Evolutionary conservation across 192 early-diverging fungal genomes (phyloP), one percentile per base, ranked within the genome.

Genomic region (Linnemannia exigua): DNA sequence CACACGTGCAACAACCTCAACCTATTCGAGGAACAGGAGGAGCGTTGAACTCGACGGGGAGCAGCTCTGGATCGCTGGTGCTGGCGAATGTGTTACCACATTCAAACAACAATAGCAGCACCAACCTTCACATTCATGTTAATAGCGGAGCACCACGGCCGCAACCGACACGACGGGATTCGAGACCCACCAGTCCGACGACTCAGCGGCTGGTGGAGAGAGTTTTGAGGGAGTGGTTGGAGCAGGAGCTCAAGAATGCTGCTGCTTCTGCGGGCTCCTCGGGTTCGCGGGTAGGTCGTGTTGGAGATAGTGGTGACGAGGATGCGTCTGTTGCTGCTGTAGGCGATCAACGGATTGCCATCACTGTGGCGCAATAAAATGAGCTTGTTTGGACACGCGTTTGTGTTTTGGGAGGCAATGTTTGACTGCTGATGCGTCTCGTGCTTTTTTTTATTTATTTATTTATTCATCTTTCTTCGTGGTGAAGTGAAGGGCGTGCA

Each of bases 191-290:
- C 0, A 84, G 90, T 41, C 54, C 89, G 0, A 89, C 84, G 7
- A 90, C 90, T 14, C 84, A 88, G 67, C 71, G 89, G 48, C 66
- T 92, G 63, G 90, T 89, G 6, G 79, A 86, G 36, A 76, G 89
- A 20, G 88, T 90, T 31, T 71, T 91, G 54, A 78, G 87, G 25
- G 80, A 91, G 5, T 91, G 91, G 89, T 87, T 88, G 79, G 88
- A 80, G 12, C 78, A 82, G 58, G 80, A 87, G 19, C 58, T 63
- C 12, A 63, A 63, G 12, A 63, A 63, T 31, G 28, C 58, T 12
- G 28, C 58, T 15, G 58, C 58, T 14, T 31, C 58, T 63, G 52
- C 52, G 2, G 54, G 54, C 9, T 22, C 67, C 19, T 3, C 67
- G 6, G 16, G 8, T 20, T 69, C 67, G 20, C 16, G 19, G 37